Evolutionary conservation across 371 early-diverging fungal species (phyloP), one percentile per base, ranked within the genome.

Genomic region (Nematocida homosporus): DNA sequence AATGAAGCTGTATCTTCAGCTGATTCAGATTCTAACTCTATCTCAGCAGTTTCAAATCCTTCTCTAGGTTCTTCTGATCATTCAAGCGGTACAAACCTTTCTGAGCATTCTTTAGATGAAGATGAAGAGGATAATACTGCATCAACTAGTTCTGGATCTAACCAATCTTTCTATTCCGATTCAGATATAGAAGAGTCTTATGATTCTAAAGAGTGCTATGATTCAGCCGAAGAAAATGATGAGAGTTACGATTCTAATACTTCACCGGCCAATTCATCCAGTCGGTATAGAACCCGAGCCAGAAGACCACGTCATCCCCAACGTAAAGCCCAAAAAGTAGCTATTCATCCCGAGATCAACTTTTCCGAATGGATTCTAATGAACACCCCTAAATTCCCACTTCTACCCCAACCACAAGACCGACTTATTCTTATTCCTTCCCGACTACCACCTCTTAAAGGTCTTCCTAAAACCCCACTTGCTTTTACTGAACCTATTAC

Each of bases 381-480:
- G 34, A 34, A 53, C 35, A 57, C 32, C 23, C 57, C 4, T 5
- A 13, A 34, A 57, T 25, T 13, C 47, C 63, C 63, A 10, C 4
- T 63, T 6, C 13, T 63, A 18, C 63, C 44, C 27, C 63, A 63
- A 51, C n/a, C 6, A 10, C n/a, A 38, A 47, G 63, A 63, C 5
- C 23, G 5, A 8, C 48, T 63, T 6, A 8, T 63, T 5, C 44
- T 63, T 38, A 38, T 63, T 5, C 38, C 40, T 16, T 8, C 23
- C 50, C 10, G 35, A 10, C 55, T 18, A 54, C 27, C 10, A 54
- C 10, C 10, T 35, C 35, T 35, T 23, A 10, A 27, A 10, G 10
- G 55, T 23, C 23, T 44, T 44, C 47, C 23, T 44, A 18, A 18
- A 18, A 18, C 18, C 18, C 18, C 47, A 18, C 23, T 18, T 10